phyloP scores from a whole-genome alignment of 2,329 filamentous ascomycete species.

The Diplodia mutila region DNA sequence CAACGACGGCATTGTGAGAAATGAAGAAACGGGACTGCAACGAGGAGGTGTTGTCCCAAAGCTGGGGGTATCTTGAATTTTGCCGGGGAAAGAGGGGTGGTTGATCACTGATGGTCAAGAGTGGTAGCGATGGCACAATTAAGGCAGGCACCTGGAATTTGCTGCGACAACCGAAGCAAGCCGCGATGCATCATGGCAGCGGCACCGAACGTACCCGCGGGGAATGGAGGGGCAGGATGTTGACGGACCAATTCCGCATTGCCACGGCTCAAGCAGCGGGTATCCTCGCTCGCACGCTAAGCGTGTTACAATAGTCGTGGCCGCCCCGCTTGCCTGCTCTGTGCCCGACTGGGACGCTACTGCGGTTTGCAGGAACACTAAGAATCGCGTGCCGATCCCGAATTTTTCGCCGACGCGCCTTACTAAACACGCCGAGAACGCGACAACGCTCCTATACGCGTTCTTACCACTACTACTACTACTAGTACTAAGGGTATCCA shows the following conservation, averaged over 20 bases:
- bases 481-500: no score
- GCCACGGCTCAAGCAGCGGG: conserved; percentile 21
- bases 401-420: no score
- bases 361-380: no score
- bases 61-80: background rate
- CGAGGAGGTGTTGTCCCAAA: background rate
- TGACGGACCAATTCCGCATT: conserved; percentile 25
- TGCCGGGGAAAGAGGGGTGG: background rate
- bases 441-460: no score
- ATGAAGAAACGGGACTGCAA: conserved; percentile 2
- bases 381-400: no score
- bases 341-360: background rate
- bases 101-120: background rate
- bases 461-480: no score
- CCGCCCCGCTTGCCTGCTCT: background rate
- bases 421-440: no score
- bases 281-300: background rate
- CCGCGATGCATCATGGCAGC: no score
- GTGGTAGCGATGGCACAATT: background rate
- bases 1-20: conserved; percentile 38
- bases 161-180: conserved; percentile 17
- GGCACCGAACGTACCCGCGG: conserved; percentile 13
- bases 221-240: conserved; percentile 18
- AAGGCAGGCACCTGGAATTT: background rate
- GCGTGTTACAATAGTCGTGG: conserved; percentile 16